A percentile compares a stretch with the other conserved stretches of the same genome.
phyloP scores from a whole-genome alignment of 108 stramenopile genomes.

The Cylindrotheca fusiformis region DNA sequence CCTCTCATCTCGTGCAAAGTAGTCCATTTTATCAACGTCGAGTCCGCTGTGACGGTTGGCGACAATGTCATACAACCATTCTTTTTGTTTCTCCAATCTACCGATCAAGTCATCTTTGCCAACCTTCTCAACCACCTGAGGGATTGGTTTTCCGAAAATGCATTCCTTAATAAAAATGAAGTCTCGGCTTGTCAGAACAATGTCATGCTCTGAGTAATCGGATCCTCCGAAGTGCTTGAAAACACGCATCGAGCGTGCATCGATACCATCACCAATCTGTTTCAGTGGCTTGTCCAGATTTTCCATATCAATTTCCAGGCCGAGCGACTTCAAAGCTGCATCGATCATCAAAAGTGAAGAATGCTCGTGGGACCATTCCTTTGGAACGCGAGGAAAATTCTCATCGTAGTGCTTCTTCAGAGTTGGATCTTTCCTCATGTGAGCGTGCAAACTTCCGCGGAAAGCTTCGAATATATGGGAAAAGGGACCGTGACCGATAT shows the following conservation, averaged over 20 bases:
- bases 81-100: constrained; percentile 39
- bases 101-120: constrained; percentile 39
- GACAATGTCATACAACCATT: constrained; percentile 93
- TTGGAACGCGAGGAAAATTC: constrained; percentile 15
- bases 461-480: constrained; percentile 71
- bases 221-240: constrained; percentile 23
- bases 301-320: constrained; percentile 60
- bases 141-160: constrained; percentile 32
- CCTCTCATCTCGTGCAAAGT: constrained; percentile 81
- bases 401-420: constrained; percentile 29
- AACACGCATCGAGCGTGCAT: constrained; percentile 54
- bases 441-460: constrained; percentile 21
- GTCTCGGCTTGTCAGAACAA: constrained; percentile 76
- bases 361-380: constrained; percentile 72
- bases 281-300: constrained; percentile 68
- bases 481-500: constrained; percentile 91
- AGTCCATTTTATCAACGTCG: constrained; percentile 96
- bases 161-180: constrained; percentile 83
- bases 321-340: constrained; percentile 47
- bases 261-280: constrained; percentile 79
- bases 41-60: constrained; percentile 84
- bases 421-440: constrained; percentile 19
- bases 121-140: background rate
- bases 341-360: constrained; percentile 79
- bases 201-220: constrained; percentile 28